Conservation (phyloP, 1,284 basidiomycete species). For the Sanghuangporus sanghuang region DNA sequence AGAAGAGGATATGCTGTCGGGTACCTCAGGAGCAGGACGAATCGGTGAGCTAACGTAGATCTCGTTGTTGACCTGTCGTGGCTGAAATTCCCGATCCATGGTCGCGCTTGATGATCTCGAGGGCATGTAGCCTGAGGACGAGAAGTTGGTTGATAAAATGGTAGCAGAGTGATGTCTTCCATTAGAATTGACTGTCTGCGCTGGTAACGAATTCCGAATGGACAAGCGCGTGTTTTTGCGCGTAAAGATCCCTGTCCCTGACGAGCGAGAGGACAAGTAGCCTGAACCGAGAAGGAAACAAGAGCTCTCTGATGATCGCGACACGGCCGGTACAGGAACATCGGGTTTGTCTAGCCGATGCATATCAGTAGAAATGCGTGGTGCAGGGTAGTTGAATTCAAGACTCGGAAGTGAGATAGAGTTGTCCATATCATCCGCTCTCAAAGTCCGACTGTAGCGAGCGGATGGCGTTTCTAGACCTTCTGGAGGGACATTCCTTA, state of each 20-base stretch:
- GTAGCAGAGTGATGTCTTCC: background rate
- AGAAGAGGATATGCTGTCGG: background rate
- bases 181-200: background rate
- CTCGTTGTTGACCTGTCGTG: background rate
- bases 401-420: background rate
- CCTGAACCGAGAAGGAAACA: conserved; percentile 9
- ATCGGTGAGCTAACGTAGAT: conserved; percentile 8
- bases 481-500: too few species aligned
- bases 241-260: background rate
- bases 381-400: background rate
- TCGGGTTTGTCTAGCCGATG: conserved; percentile 1
- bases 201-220: background rate
- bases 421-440: background rate
- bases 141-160: background rate
- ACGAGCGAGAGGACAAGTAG: conserved; percentile 7
- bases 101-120: conserved; percentile 5
- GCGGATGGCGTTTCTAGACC: background rate
- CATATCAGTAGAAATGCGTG: background rate
- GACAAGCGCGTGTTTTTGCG: background rate
- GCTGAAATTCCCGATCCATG: background rate
- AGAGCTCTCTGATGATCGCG: conserved; percentile 6
- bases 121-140: conserved; percentile 6
- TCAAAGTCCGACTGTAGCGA: background rate
- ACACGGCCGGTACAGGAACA: background rate
- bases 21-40: background rate